A percentile compares a stretch with the other conserved stretches of the same genome.
These are phyloP conservation scores for Priceomyces castillae DNA, from an alignment of 805 yeast species.

Conservation along the genomic window DNA sequence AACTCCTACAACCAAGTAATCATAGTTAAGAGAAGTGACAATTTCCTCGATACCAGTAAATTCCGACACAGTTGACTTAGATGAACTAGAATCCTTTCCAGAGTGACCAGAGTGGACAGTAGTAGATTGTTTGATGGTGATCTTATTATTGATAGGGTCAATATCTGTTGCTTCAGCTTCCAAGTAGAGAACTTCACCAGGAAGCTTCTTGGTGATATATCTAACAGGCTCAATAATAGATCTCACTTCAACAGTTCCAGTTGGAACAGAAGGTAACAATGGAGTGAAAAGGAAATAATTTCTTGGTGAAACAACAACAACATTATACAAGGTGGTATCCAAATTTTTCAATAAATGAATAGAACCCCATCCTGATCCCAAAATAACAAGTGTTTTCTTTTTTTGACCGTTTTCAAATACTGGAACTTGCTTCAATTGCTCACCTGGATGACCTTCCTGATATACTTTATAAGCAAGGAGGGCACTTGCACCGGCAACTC, in stretches of 20 bases:
- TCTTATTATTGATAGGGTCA: conserved; percentile 65
- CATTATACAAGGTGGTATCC: conserved; percentile 86
- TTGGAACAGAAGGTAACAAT: conserved; percentile 90
- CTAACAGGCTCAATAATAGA: conserved; percentile 94
- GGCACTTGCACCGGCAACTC: conserved; percentile 56
- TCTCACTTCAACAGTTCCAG: conserved; percentile 86
- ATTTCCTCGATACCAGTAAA: conserved; percentile 45
- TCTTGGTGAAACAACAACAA: conserved; percentile 87
- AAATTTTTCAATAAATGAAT: conserved; percentile 78
- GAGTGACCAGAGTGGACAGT: conserved; percentile 56
- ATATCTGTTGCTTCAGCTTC: conserved; percentile 89
- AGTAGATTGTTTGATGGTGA: conserved; percentile 61
- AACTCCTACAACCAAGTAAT: conserved; percentile 85
- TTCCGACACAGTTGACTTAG: conserved; percentile 38
- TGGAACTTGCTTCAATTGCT: conserved; percentile 60
- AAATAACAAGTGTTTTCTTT: conserved; percentile 73
- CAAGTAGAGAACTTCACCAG: conserved; percentile 75
- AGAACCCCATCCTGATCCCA: conserved; percentile 95
- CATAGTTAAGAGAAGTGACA: conserved; percentile 55
- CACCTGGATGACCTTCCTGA: conserved; percentile 58
- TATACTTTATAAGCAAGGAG: conserved; percentile 52
- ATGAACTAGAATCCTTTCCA: conserved; percentile 45
- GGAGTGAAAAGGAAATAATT: conserved; percentile 96
- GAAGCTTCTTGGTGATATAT: conserved; percentile 73
- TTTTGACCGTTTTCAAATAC: conserved; percentile 53